phyloP scores from a whole-genome alignment of 176 grass and related monocot genomes.

The Juncus effusus region DNA sequence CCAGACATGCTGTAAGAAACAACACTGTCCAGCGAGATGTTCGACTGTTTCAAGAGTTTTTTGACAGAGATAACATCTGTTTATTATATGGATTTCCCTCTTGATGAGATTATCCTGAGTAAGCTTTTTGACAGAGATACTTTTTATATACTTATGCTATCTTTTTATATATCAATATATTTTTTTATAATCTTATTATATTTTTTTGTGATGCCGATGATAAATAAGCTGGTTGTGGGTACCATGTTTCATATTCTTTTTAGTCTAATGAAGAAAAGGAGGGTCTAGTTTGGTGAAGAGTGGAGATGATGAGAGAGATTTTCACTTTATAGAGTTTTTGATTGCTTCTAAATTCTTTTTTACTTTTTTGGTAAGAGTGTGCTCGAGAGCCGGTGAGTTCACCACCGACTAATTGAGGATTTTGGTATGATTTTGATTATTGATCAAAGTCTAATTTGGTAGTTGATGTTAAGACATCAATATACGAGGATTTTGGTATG shows the following conservation, averaged over 20 bases:
- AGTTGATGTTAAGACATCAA: background rate
- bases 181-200: too few relatives aligned
- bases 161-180: too few relatives aligned
- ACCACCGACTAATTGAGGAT: background rate
- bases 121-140: too few relatives aligned
- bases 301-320: background rate
- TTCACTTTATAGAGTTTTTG: slow-evolving; percentile 12
- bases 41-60: too few relatives aligned
- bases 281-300: slow-evolving; percentile 1
- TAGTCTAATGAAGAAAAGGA: slow-evolving; percentile 6
- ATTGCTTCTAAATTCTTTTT: slow-evolving; percentile 16
- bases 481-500: background rate
- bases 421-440: background rate
- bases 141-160: too few relatives aligned
- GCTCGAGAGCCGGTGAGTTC: slow-evolving; percentile 11
- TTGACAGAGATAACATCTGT: too few relatives aligned
- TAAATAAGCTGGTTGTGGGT: too few relatives aligned
- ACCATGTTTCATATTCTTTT: background rate
- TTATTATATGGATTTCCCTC: too few relatives aligned
- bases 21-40: too few relatives aligned
- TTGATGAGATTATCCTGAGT: too few relatives aligned
- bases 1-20: too few relatives aligned
- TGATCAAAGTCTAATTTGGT: slow-evolving; percentile 5
- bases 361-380: background rate
- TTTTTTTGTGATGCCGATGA: too few relatives aligned